phyloP scores from a whole-genome alignment of 148 eudicot species.

The Heliamphora exappendiculata region DNA sequence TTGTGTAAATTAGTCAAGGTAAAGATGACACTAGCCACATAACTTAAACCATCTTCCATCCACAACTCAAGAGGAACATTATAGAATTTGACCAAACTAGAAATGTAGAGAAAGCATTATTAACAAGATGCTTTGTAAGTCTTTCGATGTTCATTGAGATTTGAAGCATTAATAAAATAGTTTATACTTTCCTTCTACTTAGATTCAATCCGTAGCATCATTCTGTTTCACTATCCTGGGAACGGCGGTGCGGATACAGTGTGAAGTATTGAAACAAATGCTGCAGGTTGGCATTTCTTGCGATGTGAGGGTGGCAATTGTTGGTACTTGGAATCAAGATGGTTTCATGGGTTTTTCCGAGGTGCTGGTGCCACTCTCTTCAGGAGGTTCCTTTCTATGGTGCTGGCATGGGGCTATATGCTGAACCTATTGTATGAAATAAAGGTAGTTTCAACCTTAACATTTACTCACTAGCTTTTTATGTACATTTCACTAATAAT shows the following conservation, averaged over 20 bases:
- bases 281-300: slow-evolving; percentile 81
- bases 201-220: slow-evolving; percentile 88
- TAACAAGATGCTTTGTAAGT: too few species aligned
- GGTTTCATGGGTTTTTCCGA: slow-evolving; percentile 78
- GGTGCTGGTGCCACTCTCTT: slow-evolving; percentile 85
- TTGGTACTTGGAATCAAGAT: slow-evolving; percentile 81
- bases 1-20: too few species aligned
- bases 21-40: too few species aligned
- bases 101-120: neutral
- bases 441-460: too few species aligned
- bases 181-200: slow-evolving; percentile 2
- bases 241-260: slow-evolving; percentile 84
- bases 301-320: slow-evolving; percentile 76
- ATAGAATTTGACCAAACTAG: neutral
- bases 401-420: slow-evolving; percentile 89
- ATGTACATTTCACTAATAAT: too few species aligned
- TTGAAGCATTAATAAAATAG: neutral
- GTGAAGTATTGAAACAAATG: slow-evolving; percentile 90
- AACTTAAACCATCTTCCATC: too few species aligned
- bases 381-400: slow-evolving; percentile 88
- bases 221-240: slow-evolving; percentile 86
- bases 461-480: too few species aligned
- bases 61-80: too few species aligned
- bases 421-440: too few species aligned
- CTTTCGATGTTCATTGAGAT: neutral